These are phyloP conservation scores for Lactifluus pinguis DNA, from an alignment of 768 basidiomycete genomes.

Conservation along the genomic window DNA sequence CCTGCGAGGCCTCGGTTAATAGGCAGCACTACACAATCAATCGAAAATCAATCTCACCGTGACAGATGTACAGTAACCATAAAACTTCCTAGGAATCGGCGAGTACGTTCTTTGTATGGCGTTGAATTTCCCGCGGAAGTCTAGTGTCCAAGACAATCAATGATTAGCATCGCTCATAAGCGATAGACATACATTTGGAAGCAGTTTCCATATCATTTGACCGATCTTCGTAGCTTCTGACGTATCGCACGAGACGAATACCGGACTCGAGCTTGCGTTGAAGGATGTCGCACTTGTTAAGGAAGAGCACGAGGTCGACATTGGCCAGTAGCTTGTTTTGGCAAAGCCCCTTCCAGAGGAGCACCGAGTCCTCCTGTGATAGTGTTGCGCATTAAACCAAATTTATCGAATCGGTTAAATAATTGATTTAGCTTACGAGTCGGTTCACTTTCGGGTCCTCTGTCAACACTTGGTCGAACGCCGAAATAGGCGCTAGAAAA, in stretches of 20 bases:
- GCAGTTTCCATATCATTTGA: conserved; percentile 62
- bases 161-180: not conserved
- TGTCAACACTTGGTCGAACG: conserved; percentile 44
- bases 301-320: conserved; percentile 69
- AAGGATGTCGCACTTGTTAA: conserved; percentile 77
- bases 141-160: conserved; percentile 26
- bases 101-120: conserved; percentile 73
- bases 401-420: not conserved
- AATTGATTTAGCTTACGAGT: conserved; percentile 27
- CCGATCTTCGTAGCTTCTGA: conserved; percentile 61
- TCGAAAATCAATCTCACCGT: conserved; percentile 36
- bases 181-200: conserved; percentile 46
- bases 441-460: conserved; percentile 47
- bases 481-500: conserved; percentile 51
- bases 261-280: conserved; percentile 57
- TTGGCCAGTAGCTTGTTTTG: conserved; percentile 60
- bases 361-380: conserved; percentile 62
- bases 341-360: conserved; percentile 66
- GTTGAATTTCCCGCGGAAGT: conserved; percentile 61
- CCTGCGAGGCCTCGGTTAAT: conserved; percentile 28
- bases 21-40: not conserved
- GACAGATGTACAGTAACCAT: conserved; percentile 69
- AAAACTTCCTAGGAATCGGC: conserved; percentile 64
- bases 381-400: not conserved
- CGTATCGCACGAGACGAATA: conserved; percentile 54